Base-by-base conservation (phyloP, 2,329 filamentous ascomycete genomes). In the Mycocentrospora acerina region DNA sequence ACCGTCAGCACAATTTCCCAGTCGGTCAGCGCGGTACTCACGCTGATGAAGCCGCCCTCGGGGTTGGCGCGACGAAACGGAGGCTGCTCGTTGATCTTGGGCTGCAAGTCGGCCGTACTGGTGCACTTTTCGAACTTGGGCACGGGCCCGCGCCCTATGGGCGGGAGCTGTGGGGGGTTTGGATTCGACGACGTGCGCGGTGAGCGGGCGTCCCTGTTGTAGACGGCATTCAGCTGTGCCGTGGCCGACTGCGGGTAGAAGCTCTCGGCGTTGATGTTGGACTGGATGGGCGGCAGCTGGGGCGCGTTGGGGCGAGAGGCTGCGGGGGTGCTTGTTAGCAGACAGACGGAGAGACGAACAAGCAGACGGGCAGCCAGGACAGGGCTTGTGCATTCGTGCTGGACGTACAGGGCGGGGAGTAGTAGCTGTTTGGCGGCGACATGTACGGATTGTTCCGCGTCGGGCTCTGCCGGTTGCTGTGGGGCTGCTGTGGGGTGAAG, bases 41-140 rank as follows among this genome's bases (percentile, higher is more conserved):
- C 89, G 68, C 93, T 97, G 66, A 98, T 95, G 65, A 98, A 98
- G 32, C 93, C 93, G 36, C 93, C 93, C 65, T 98, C 93, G 2
- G 93, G 93, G 57, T 95, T 94, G 38, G 93, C 93, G 70, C 93
- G 83, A 56, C 93, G 82, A 64, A 95, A 97, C 1, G 89, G 81
- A 37, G 93, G 93, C 64, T 98, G 93, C 14, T 81, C 63, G 67
- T 91, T 95, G 64, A 93, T 82, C 63, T 85, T 87, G 29, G 90
- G 88, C 46, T 85, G 81, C 56, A 98, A 71, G 43, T 97, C 90
- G 37, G 80, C 74, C 17, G 83, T 72, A 17, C 81, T 81, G 46
- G 84, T 78, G 55, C 94, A 77, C 66, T 88, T 90, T 60, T 82
- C 83, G 65, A 97, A 95, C 64, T 93, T 88, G 29, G 91, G 93